Conservation (phyloP, 441 rosid species). For the Arabidopsis hybrid region DNA sequence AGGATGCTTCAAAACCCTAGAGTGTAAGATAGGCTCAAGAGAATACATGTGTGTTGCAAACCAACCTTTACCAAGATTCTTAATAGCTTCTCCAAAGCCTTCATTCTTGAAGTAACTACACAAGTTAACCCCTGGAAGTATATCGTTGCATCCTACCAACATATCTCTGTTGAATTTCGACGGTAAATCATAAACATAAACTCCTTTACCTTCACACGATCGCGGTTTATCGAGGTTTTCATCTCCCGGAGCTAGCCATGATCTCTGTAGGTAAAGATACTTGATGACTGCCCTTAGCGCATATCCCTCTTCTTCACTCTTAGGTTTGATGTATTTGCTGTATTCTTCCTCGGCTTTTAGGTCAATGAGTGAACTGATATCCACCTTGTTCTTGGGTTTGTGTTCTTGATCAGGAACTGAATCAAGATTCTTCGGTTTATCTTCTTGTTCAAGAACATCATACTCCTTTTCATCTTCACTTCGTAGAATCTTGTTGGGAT, state of each 20-base stretch:
- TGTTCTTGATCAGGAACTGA: slow-evolving; percentile 15
- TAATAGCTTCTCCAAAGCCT: slow-evolving; percentile 63
- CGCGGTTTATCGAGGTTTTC: slow-evolving; percentile 1
- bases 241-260: slow-evolving; percentile 56
- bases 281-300: slow-evolving; percentile 53
- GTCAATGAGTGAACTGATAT: background rate
- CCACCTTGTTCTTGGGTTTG: background rate
- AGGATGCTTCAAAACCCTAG: slow-evolving; percentile 71
- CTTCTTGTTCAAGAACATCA: slow-evolving; percentile 28
- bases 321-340: slow-evolving; percentile 28
- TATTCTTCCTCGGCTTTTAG: slow-evolving; percentile 33
- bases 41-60: slow-evolving; percentile 75
- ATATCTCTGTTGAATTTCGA: slow-evolving; percentile 80
- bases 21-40: slow-evolving; percentile 77
- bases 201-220: slow-evolving; percentile 62
- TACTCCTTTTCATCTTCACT: background rate
- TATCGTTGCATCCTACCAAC: slow-evolving; percentile 71
- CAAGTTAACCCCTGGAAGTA: slow-evolving; percentile 76
- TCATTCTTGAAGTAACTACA: slow-evolving; percentile 61
- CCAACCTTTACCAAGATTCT: slow-evolving; percentile 71
- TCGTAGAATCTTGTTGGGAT: background rate
- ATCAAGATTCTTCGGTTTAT: slow-evolving; percentile 20
- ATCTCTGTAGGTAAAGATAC: slow-evolving; percentile 65
- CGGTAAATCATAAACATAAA: slow-evolving; percentile 80
- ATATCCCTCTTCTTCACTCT: slow-evolving; percentile 43